Evolutionary conservation across 2,329 filamentous ascomycete species (phyloP), one percentile per base, ranked within the genome.

Genomic region (Plenodomus tracheiphilus): DNA sequence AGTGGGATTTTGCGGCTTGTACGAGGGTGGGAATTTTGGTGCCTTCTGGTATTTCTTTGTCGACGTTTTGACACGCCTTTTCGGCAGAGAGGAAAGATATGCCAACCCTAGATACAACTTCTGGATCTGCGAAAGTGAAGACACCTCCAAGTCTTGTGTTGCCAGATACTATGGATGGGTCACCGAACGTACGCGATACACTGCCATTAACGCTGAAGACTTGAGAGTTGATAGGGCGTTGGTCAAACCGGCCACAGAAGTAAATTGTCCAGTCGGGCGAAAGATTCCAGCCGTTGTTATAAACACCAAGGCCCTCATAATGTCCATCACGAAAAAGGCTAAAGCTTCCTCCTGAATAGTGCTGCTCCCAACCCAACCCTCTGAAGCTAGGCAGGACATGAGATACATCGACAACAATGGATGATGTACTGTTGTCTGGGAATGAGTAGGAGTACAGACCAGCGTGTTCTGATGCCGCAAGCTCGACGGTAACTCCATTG

Each of bases 261-360:
- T 81, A 82, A 13, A 86, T 81, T 0, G 75, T 82, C 83, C 83
- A 88, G 40, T 84, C 70, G 0, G 80, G 83, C 1, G 84, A 62
- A 0, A 79, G 73, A 49, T 87, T 88, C 85, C 85, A 87, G 13
- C 85, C 84, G 62, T 86, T 85, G 44, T 87, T 79, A 62, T 87
- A 88, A 0, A 79, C 79, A 0, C 85, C 85, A 32, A 73, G 77
- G 0, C 85, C 85, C 39, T 80, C 78, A 56, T 87, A 88, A 46
- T 77, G 78, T 0, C 77, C 75, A 35, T 81, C 77, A 0, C 66
- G 59, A n/a, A 72, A 69, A 2, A 85, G 74, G 1, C 71, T 72
- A 22, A 88, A 81, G 38, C 77, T 77, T 0, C 85, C 85, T n/a
- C 80, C 80, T 5, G 82, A 74, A 59, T 86, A 88, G 30, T 77